Percentiles rank a stretch among this genome's conserved stretches.
Evolutionary conservation across 1,284 basidiomycete genomes (phyloP).

Genomic region (Pholiota adiposa): DNA sequence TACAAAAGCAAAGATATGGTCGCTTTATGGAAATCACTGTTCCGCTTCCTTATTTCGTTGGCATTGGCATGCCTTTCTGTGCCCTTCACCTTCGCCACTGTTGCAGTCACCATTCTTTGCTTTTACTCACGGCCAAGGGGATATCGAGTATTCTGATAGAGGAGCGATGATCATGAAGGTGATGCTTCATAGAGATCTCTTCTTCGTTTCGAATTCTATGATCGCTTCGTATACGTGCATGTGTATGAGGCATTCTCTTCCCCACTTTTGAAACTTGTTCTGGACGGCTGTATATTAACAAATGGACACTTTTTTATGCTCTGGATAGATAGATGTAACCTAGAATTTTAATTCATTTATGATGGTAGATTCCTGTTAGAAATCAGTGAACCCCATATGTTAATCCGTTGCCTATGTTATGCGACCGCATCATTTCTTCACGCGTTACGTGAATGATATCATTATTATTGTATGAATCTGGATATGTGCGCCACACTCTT

Average conservation of each 20-base stretch:
- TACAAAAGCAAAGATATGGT: conserved; percentile 15
- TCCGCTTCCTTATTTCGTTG: conserved; percentile 20
- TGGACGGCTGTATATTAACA: neutral
- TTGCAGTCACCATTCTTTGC: conserved; percentile 41
- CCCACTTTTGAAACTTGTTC: neutral
- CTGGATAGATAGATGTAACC: neutral
- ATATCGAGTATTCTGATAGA: conserved; percentile 33
- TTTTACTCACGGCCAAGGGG: conserved; percentile 43
- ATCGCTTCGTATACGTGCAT: neutral
- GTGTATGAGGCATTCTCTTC: neutral
- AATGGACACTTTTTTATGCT: neutral
- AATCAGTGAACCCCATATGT: too few relatives aligned
- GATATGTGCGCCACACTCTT: too few relatives aligned
- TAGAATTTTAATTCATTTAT: too few relatives aligned
- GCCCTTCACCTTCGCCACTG: conserved; percentile 38
- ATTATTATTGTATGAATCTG: too few relatives aligned
- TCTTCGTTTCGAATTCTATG: neutral
- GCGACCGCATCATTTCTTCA: too few relatives aligned
- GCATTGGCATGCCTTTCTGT: conserved; percentile 33
- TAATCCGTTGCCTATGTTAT: too few relatives aligned
- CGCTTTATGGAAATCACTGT: conserved; percentile 4
- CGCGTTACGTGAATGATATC: too few relatives aligned
- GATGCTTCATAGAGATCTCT: neutral
- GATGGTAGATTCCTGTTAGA: too few relatives aligned
- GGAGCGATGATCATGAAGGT: conserved; percentile 1